phyloP scores from a whole-genome alignment of 352 stramenopile genomes.

The Phytopythium vexans region DNA sequence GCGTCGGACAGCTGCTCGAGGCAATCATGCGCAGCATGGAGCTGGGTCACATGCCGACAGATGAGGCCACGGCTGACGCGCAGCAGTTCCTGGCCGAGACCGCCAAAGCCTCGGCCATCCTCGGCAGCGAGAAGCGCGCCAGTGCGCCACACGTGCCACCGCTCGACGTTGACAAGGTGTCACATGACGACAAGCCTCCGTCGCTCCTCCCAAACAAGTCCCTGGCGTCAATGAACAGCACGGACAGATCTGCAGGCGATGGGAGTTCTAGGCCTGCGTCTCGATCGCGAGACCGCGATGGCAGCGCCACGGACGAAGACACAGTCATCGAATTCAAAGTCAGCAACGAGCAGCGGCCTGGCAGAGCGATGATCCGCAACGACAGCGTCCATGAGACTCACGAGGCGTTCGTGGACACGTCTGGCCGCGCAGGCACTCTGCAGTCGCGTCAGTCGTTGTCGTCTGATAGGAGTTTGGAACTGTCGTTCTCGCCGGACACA shows the following conservation, averaged over 20 bases:
- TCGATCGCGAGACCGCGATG: background rate
- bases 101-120: background rate
- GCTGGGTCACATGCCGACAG: slow-evolving; percentile 42
- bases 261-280: no score
- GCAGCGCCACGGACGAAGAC: background rate
- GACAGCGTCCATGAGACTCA: slow-evolving; percentile 57
- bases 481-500: no score
- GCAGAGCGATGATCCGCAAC: slow-evolving; percentile 13
- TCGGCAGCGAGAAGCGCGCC: background rate
- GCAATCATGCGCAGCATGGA: slow-evolving; percentile 72
- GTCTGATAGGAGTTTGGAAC: no score
- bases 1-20: slow-evolving; percentile 51
- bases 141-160: background rate
- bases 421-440: no score
- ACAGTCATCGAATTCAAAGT: slow-evolving; percentile 10
- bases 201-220: background rate
- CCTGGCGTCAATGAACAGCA: no score
- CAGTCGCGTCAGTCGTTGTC: no score
- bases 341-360: slow-evolving; percentile 5
- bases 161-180: background rate
- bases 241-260: no score
- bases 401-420: slow-evolving; percentile 46
- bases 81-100: slow-evolving; percentile 65
- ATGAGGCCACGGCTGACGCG: slow-evolving; percentile 41
- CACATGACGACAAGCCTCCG: slow-evolving; percentile 3